Conservation (phyloP, 768 basidiomycete species). For the Lactarius trivialis region DNA sequence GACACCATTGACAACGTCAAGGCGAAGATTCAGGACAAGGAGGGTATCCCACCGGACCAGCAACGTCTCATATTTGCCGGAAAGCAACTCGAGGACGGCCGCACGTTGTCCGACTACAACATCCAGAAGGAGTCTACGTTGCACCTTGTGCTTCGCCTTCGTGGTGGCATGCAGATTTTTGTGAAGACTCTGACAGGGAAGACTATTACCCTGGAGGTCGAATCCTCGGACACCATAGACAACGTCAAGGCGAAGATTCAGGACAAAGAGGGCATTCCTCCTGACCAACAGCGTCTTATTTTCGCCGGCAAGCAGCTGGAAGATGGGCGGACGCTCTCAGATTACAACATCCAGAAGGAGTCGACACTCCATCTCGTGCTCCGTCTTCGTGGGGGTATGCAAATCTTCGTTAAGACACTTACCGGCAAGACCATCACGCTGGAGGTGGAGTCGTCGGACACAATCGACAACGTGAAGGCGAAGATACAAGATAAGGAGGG, state of each 20-base stretch:
- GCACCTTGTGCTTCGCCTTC: constrained; percentile 84
- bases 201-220: constrained; percentile 87
- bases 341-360: constrained; percentile 90
- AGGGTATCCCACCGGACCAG: constrained; percentile 83
- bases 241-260: constrained; percentile 91
- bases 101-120: constrained; percentile 84
- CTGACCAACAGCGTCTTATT: constrained; percentile 86
- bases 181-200: constrained; percentile 83
- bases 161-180: constrained; percentile 85
- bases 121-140: constrained; percentile 96
- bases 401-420: constrained; percentile 83
- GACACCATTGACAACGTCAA: constrained; percentile 75
- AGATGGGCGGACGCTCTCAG: constrained; percentile 83
- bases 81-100: constrained; percentile 92
- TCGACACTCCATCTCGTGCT: constrained; percentile 78
- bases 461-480: constrained; percentile 85
- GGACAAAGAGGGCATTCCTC: constrained; percentile 86
- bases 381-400: constrained; percentile 86
- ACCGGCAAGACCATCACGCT: constrained; percentile 91
- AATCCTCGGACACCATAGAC: constrained; percentile 82
- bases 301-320: constrained; percentile 92
- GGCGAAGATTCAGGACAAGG: constrained; percentile 83
- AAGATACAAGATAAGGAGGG: constrained; percentile 83
- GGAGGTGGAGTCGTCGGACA: constrained; percentile 90
- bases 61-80: constrained; percentile 96